phyloP scores from a whole-genome alignment of 1,284 basidiomycete species.

The Prillingera fragicola region DNA sequence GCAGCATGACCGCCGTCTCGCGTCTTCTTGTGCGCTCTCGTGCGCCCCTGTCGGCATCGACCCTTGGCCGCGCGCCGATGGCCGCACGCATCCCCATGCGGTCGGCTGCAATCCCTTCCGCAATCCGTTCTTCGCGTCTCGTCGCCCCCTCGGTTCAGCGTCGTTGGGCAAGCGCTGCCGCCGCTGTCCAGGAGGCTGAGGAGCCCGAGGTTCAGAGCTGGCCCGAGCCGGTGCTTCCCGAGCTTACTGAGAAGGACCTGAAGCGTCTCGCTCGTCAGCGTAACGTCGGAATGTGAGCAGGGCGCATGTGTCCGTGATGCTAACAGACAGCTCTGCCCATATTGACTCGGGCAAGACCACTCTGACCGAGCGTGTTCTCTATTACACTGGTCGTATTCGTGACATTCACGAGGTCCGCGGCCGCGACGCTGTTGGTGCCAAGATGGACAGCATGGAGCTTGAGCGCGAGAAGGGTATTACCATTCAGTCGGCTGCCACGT shows the following conservation, averaged over 20 bases:
- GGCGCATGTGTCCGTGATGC: background rate
- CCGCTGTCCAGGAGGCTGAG: constrained; percentile 19
- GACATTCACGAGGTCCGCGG: constrained; percentile 98
- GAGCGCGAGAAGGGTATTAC: constrained; percentile 99
- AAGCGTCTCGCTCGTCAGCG: constrained; percentile 42
- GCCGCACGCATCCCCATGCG: constrained; percentile 5
- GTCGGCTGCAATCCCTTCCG: background rate
- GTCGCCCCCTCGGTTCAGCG: constrained; percentile 1
- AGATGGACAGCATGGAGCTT: constrained; percentile 99
- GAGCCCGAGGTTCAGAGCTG: constrained; percentile 24
- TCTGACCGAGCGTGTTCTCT: constrained; percentile 88
- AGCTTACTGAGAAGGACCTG: constrained; percentile 34
- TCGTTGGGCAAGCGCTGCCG: constrained; percentile 25
- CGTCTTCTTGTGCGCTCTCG: constrained; percentile 12
- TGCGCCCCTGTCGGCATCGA: constrained; percentile 2
- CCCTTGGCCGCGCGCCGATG: background rate
- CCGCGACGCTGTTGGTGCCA: constrained; percentile 90
- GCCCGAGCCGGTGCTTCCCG: constrained; percentile 42
- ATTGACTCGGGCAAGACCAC: constrained; percentile 99
- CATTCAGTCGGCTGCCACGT: constrained; percentile 97
- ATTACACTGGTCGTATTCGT: constrained; percentile 91
- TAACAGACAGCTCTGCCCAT: constrained; percentile 61
- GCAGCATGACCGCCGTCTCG: constrained; percentile 16
- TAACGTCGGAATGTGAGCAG: constrained; percentile 48
- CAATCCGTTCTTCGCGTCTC: background rate